A percentile compares a stretch with the other conserved stretches of the same genome.
Conservation (phyloP, 176 grass and related monocot genomes). For the Oryza nivara region DNA sequence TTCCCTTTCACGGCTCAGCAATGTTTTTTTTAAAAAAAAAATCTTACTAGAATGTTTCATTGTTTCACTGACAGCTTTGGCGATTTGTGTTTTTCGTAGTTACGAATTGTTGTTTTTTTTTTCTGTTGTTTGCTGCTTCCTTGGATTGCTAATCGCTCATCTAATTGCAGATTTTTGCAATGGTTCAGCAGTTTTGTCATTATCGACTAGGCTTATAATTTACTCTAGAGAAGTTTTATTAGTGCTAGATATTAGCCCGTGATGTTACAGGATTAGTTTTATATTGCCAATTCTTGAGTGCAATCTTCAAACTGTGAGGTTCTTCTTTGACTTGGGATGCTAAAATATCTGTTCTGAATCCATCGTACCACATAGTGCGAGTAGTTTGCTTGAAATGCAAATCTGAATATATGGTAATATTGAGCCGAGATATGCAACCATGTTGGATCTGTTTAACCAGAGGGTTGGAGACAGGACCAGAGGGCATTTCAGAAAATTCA, state of each 20-base stretch:
- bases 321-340: slow-evolving; percentile 8
- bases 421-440: slow-evolving; percentile 2
- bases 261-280: slow-evolving; percentile 11
- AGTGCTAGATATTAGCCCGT: slow-evolving; percentile 26
- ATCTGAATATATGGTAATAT: slow-evolving; percentile 1
- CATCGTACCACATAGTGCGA: not conserved
- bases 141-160: slow-evolving; percentile 34
- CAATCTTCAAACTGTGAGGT: slow-evolving; percentile 29
- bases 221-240: slow-evolving; percentile 11
- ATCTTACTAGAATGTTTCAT: not conserved
- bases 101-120: not conserved
- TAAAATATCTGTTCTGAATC: slow-evolving; percentile 21
- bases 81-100: slow-evolving; percentile 13
- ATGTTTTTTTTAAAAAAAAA: not conserved
- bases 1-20: not conserved
- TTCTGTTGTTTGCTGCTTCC: slow-evolving; percentile 32
- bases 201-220: not conserved
- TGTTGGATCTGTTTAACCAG: slow-evolving; percentile 14
- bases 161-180: slow-evolving; percentile 25
- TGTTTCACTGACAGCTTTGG: slow-evolving; percentile 29
- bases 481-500: slow-evolving; percentile 10
- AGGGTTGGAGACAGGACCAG: slow-evolving; percentile 1
- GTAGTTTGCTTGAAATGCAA: slow-evolving; percentile 10
- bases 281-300: slow-evolving; percentile 22
- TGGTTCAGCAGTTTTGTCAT: slow-evolving; percentile 47